Conservation (phyloP, 2,329 filamentous ascomycete species). For the Aspergillus brasiliensis region DNA sequence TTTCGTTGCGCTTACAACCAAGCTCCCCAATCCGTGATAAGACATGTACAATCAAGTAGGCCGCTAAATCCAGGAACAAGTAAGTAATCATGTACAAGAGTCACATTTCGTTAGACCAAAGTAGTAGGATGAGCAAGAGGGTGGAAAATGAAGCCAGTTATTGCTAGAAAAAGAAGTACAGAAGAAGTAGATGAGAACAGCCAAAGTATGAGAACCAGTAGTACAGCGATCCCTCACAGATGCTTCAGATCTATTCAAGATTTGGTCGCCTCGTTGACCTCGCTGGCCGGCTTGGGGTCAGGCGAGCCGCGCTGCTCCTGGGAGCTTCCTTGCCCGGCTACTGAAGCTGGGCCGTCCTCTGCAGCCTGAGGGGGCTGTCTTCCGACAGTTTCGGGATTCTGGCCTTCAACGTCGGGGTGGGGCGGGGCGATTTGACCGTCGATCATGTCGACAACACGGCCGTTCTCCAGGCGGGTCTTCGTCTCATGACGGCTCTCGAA, state of each 20-base stretch:
- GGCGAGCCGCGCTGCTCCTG: slow-evolving; percentile 38
- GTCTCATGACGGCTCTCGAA: slow-evolving; percentile 97
- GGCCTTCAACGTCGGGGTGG: slow-evolving; percentile 60
- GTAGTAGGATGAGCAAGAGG: slow-evolving; percentile 4
- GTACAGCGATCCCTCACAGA: slow-evolving; percentile 20
- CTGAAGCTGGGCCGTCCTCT: slow-evolving; percentile 44
- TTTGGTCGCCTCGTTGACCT: slow-evolving; percentile 50
- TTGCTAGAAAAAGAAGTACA: slow-evolving; percentile 19
- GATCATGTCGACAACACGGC: slow-evolving; percentile 68
- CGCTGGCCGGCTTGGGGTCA: slow-evolving; percentile 50
- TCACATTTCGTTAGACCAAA: slow-evolving; percentile 22
- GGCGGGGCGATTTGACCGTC: slow-evolving; percentile 50
- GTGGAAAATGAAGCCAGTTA: slow-evolving; percentile 6
- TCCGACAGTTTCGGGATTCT: slow-evolving; percentile 58
- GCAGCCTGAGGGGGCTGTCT: slow-evolving; percentile 39
- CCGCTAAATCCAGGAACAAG: slow-evolving; percentile 1
- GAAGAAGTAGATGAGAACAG: slow-evolving; percentile 14
- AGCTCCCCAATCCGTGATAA: background rate
- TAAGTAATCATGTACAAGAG: slow-evolving; percentile 19
- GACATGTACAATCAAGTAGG: slow-evolving; percentile 5
- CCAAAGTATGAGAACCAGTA: slow-evolving; percentile 15
- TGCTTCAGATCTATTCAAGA: slow-evolving; percentile 19
- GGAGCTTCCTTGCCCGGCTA: slow-evolving; percentile 41
- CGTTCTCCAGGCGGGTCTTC: slow-evolving; percentile 75
- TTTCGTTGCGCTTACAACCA: slow-evolving; percentile 25